Conservation (phyloP, 495 filamentous ascomycete genomes). For the Xylaria scruposa region DNA sequence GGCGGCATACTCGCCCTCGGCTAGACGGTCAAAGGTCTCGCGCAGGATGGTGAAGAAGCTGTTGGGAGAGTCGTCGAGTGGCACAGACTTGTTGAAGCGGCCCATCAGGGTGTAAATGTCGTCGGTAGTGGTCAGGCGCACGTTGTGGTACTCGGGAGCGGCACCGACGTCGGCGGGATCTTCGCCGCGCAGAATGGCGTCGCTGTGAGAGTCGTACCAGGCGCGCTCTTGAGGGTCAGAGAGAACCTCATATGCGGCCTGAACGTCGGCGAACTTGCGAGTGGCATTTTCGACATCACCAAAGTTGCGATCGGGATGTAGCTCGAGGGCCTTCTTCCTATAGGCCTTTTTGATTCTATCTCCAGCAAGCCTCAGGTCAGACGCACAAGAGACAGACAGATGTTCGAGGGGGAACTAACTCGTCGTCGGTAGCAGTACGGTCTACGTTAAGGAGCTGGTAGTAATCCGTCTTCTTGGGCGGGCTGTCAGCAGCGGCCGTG, state of each 20-base stretch:
- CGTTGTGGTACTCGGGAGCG: constrained; percentile 64
- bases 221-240: constrained; percentile 94
- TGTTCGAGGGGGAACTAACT: constrained; percentile 61
- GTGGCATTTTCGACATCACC: constrained; percentile 85
- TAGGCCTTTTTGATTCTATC: constrained; percentile 92
- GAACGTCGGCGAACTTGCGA: constrained; percentile 84
- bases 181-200: constrained; percentile 75
- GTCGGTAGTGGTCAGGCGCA: constrained; percentile 74
- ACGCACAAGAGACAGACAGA: constrained; percentile 20
- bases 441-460: constrained; percentile 86
- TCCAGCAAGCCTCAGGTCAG: constrained; percentile 23
- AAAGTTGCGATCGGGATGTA: constrained; percentile 95
- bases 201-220: constrained; percentile 96
- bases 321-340: constrained; percentile 83
- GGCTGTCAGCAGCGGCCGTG: constrained; percentile 33
- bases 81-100: constrained; percentile 75
- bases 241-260: constrained; percentile 91
- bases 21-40: constrained; percentile 78
- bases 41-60: constrained; percentile 85
- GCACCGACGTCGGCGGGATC: constrained; percentile 51
- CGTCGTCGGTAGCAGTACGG: constrained; percentile 76
- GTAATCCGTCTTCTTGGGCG: constrained; percentile 74
- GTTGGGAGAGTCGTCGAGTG: constrained; percentile 73
- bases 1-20: constrained; percentile 78
- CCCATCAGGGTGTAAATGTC: constrained; percentile 77